phyloP scores from a whole-genome alignment of 139 green algal genomes.

The Tetradesmus obliquus region DNA sequence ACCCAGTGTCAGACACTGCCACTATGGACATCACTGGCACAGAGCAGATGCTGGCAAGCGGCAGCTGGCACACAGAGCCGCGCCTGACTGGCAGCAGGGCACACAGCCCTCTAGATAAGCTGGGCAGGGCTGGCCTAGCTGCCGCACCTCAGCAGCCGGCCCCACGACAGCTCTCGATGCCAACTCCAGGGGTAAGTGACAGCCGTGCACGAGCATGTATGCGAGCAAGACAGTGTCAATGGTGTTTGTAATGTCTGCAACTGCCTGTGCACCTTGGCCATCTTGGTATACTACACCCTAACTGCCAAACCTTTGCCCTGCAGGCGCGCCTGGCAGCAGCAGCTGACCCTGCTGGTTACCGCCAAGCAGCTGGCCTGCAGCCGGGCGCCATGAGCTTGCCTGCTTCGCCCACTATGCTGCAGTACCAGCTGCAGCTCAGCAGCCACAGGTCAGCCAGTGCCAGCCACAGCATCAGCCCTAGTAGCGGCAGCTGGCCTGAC shows the following conservation, averaged over 20 bases:
- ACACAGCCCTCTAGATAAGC: background rate
- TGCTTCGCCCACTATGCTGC: conserved; percentile 41
- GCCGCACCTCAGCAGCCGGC: background rate
- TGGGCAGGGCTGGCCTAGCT: background rate
- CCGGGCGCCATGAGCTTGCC: background rate
- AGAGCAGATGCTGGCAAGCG: background rate
- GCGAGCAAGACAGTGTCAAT: too few species aligned
- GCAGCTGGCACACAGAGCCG: background rate
- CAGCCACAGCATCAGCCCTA: conserved; percentile 18
- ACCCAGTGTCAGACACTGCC: background rate
- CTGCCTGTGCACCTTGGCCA: background rate
- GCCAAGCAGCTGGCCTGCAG: background rate
- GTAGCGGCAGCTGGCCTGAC: conserved; percentile 29
- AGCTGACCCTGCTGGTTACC: background rate
- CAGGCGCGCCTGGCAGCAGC: background rate
- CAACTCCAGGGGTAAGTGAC: conserved; percentile 4
- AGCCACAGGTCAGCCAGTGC: background rate
- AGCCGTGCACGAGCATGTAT: background rate
- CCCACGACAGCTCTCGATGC: background rate
- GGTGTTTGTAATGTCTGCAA: background rate
- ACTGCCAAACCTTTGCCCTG: background rate
- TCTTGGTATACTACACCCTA: background rate
- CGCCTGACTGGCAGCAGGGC: background rate
- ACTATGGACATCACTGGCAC: background rate
- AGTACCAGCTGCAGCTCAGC: conserved; percentile 16